These are phyloP conservation scores for Metarhizium anisopliae DNA, from an alignment of 2,329 filamentous ascomycete genomes.

Conservation along the genomic window DNA sequence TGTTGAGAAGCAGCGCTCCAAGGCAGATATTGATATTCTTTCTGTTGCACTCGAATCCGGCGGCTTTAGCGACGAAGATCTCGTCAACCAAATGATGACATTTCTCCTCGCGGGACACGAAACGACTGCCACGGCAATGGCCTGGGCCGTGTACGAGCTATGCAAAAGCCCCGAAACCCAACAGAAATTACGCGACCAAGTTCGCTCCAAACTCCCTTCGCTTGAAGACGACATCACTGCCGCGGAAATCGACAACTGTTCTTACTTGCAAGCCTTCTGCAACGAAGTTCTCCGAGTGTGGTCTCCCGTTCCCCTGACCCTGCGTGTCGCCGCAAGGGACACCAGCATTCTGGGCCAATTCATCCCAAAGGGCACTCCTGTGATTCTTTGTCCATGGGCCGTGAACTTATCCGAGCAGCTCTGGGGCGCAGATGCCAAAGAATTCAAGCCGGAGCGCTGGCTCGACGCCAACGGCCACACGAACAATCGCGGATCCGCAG, in stretches of 20 bases:
- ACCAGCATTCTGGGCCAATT: constrained; percentile 55
- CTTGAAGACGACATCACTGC: constrained; percentile 28
- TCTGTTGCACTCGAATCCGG: constrained; percentile 70
- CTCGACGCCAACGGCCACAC: constrained; percentile 20
- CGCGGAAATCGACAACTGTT: constrained; percentile 58
- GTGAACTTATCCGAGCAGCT: constrained; percentile 59
- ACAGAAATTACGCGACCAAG: constrained; percentile 55
- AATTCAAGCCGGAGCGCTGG: constrained; percentile 77
- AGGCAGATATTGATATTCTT: constrained; percentile 59
- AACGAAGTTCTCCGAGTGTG: constrained; percentile 68
- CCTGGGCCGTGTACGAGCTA: constrained; percentile 64
- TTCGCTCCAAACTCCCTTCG: constrained; percentile 53
- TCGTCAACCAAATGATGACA: constrained; percentile 83
- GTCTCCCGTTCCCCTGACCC: constrained; percentile 61
- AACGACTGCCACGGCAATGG: constrained; percentile 65
- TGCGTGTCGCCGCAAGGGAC: constrained; percentile 55
- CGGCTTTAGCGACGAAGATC: constrained; percentile 65
- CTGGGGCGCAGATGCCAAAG: constrained; percentile 68
- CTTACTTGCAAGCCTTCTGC: constrained; percentile 72
- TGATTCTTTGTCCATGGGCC: constrained; percentile 57
- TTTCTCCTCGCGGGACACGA: constrained; percentile 78
- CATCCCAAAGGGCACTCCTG: constrained; percentile 60
- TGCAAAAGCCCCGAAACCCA: constrained; percentile 59
- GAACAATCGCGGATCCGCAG: constrained; percentile 11
- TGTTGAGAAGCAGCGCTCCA: not conserved